Conservation (phyloP, 2,329 filamentous ascomycete species). For the Trichoderma simmonsii region DNA sequence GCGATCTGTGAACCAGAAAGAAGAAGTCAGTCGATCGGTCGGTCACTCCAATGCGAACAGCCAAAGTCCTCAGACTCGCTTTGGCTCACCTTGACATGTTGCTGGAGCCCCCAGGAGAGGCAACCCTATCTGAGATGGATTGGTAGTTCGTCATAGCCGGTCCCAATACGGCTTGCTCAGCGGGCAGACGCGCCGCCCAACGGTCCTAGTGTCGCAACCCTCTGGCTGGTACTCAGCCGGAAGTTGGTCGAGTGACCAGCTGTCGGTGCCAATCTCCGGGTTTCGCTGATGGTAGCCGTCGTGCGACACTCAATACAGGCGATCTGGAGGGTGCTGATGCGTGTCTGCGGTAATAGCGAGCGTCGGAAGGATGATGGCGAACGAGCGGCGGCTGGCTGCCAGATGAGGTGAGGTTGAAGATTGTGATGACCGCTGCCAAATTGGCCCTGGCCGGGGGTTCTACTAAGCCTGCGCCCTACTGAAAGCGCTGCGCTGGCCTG, state of each 20-base stretch:
- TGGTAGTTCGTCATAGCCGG: conserved; percentile 54
- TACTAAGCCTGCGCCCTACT: background rate
- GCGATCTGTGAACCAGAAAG: conserved; percentile 39
- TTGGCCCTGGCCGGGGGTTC: background rate
- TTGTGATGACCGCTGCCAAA: background rate
- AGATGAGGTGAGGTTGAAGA: conserved; percentile 3
- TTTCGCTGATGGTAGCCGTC: background rate
- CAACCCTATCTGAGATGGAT: conserved; percentile 49
- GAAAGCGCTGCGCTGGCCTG: background rate
- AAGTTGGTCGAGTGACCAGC: conserved; percentile 14
- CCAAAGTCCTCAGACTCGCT: background rate
- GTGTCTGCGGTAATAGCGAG: conserved; percentile 1
- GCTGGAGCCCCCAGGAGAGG: conserved; percentile 38
- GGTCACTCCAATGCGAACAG: background rate
- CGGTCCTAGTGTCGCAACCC: background rate
- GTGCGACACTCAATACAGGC: background rate
- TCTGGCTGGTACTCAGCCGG: background rate
- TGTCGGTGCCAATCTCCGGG: background rate
- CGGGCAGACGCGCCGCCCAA: background rate
- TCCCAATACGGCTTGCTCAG: background rate
- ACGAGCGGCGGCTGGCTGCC: conserved; percentile 2
- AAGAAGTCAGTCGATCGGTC: conserved; percentile 13
- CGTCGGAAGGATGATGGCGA: conserved; percentile 1
- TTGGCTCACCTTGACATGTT: conserved; percentile 48
- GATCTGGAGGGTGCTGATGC: background rate